Conservation (phyloP, 1,284 basidiomycete species). For the Ceratobasidium sp. region DNA sequence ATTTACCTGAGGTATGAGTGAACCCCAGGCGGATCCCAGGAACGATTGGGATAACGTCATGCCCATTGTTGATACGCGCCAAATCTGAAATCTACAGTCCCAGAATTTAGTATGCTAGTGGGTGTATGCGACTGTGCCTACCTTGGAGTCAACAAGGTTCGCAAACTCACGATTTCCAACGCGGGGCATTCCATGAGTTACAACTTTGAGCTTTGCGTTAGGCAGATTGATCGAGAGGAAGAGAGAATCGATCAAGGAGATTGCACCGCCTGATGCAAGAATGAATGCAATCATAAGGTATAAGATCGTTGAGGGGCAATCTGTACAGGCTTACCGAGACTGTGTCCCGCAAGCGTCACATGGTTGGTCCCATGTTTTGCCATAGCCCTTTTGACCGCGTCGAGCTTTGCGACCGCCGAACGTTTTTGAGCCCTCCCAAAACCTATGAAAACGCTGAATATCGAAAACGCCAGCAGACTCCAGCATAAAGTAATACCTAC, state of each 20-base stretch:
- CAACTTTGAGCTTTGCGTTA: conserved; percentile 41
- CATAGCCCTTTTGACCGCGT: conserved; percentile 39
- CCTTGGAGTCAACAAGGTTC: conserved; percentile 35
- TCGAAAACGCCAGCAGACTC: background rate
- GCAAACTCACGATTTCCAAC: conserved; percentile 49
- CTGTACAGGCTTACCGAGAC: background rate
- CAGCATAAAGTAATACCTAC: background rate
- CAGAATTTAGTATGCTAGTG: background rate
- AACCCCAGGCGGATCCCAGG: conserved; percentile 21
- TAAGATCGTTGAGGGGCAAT: background rate
- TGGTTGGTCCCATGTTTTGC: background rate
- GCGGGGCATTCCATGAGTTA: conserved; percentile 55
- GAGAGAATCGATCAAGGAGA: conserved; percentile 65
- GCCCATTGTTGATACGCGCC: conserved; percentile 67
- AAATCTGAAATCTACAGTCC: conserved; percentile 54
- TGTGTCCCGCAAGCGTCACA: conserved; percentile 17
- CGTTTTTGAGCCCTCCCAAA: conserved; percentile 33
- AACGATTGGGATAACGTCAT: conserved; percentile 37
- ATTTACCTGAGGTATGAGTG: conserved; percentile 27
- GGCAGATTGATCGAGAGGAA: conserved; percentile 47
- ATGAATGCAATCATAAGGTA: background rate
- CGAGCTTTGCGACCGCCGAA: conserved; percentile 15
- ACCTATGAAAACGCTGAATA: background rate
- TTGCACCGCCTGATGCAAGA: conserved; percentile 60
- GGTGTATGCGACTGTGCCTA: background rate